Evolutionary conservation across 495 filamentous ascomycete genomes (phyloP).

Genomic region (Penicillium alfredii): DNA sequence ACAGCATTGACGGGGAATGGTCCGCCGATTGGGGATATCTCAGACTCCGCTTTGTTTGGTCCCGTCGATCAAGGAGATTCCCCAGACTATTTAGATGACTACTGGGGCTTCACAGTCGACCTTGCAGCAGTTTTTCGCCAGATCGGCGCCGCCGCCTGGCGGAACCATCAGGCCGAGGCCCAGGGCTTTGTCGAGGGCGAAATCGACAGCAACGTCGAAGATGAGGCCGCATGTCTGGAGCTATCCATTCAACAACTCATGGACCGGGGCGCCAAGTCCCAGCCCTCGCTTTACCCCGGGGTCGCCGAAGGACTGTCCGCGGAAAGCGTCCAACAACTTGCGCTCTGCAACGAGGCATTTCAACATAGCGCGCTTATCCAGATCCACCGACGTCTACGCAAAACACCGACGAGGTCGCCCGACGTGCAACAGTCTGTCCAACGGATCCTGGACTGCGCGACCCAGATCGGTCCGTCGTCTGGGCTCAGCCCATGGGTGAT

Average conservation of each 20-base stretch:
- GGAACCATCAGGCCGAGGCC: slow-evolving; percentile 20
- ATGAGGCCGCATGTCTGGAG: slow-evolving; percentile 31
- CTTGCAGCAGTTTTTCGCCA: slow-evolving; percentile 38
- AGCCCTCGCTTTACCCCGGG: slow-evolving; percentile 38
- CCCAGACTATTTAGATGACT: slow-evolving; percentile 43
- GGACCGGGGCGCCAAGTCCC: slow-evolving; percentile 23
- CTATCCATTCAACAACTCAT: slow-evolving; percentile 33
- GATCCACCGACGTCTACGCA: slow-evolving; percentile 36
- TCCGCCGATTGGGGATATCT: slow-evolving; percentile 34
- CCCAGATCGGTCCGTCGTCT: slow-evolving; percentile 36
- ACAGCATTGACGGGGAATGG: slow-evolving; percentile 44
- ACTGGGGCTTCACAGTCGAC: slow-evolving; percentile 43
- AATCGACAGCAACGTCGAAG: slow-evolving; percentile 20
- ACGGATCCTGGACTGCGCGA: slow-evolving; percentile 39
- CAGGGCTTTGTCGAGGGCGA: slow-evolving; percentile 16
- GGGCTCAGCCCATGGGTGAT: slow-evolving; percentile 43
- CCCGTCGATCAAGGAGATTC: slow-evolving; percentile 13
- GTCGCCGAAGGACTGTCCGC: slow-evolving; percentile 31
- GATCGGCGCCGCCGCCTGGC: slow-evolving; percentile 41
- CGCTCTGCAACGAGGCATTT: slow-evolving; percentile 44
- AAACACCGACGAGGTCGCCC: slow-evolving; percentile 27
- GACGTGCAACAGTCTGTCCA: slow-evolving; percentile 37
- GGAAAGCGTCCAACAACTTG: slow-evolving; percentile 31
- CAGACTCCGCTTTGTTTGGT: slow-evolving; percentile 14
- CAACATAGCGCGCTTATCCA: slow-evolving; percentile 44